These are phyloP conservation scores for Penicillium pulvis DNA, from an alignment of 495 filamentous ascomycete genomes.

Conservation along the genomic window DNA sequence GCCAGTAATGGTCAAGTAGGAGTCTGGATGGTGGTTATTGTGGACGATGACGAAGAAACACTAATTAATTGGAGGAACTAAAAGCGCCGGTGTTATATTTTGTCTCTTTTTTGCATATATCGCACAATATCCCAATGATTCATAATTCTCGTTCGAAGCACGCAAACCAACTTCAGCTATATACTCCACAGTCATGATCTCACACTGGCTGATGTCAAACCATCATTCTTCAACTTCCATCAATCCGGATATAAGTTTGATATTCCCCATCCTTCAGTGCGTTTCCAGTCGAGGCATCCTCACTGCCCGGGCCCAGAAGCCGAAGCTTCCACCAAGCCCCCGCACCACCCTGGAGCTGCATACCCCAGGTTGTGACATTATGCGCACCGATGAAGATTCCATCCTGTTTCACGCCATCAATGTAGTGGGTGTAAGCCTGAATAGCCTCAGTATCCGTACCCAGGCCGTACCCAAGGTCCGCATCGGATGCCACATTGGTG, in stretches of 20 bases:
- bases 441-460: conserved; percentile 13
- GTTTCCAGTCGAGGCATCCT: conserved; percentile 3
- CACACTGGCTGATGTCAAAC: too few species aligned
- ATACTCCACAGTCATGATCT: too few species aligned
- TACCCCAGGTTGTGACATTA: conserved; percentile 18
- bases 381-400: conserved; percentile 17
- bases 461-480: conserved; percentile 12
- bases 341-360: conserved; percentile 7
- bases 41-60: conserved; percentile 45
- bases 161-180: not conserved
- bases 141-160: not conserved
- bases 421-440: conserved; percentile 12
- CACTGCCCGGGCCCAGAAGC: conserved; percentile 13
- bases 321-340: conserved; percentile 13
- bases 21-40: conserved; percentile 65
- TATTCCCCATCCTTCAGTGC: conserved; percentile 12
- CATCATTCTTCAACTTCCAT: conserved; percentile 3
- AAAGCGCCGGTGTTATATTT: not conserved
- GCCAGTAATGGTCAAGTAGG: conserved; percentile 59
- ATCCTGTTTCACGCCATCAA: conserved; percentile 15
- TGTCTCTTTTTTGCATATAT: not conserved
- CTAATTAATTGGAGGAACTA: conserved; percentile 21
- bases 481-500: conserved; percentile 11
- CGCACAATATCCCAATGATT: not conserved
- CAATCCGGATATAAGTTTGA: conserved; percentile 12